A percentile compares a stretch with the other conserved stretches of the same genome.
phyloP scores from a whole-genome alignment of 2,329 filamentous ascomycete species.

The Hirsutella minnesotensis region DNA sequence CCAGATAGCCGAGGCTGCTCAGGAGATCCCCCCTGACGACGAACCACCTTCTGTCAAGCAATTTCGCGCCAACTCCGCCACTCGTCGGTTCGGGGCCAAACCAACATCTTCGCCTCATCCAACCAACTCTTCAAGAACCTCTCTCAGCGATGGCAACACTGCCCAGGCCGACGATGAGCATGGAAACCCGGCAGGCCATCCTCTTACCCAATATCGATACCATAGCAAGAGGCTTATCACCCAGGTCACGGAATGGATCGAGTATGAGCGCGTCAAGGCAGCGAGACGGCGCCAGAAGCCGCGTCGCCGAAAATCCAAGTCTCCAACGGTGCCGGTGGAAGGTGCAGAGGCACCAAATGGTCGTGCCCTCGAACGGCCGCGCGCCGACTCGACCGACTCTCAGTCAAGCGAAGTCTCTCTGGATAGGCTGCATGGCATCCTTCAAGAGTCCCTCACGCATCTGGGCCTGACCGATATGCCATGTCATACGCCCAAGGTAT shows the following conservation, averaged over 20 bases:
- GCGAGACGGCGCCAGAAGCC: conserved; percentile 18
- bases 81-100: conserved; percentile 22
- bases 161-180: conserved; percentile 17
- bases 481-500: conserved; percentile 27
- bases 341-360: conserved; percentile 5
- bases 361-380: conserved; percentile 12
- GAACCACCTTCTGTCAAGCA: conserved; percentile 18
- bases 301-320: conserved; percentile 18
- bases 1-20: conserved; percentile 43
- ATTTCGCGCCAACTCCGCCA: conserved; percentile 18
- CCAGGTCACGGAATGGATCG: conserved; percentile 74
- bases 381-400: conserved; percentile 47
- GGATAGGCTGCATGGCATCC: conserved; percentile 69
- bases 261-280: conserved; percentile 59
- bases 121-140: conserved; percentile 30
- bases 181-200: conserved; percentile 9
- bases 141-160: conserved; percentile 23
- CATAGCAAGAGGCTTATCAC: conserved; percentile 49
- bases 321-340: conserved; percentile 15
- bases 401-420: conserved; percentile 63
- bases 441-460: conserved; percentile 52
- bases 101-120: conserved; percentile 14
- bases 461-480: conserved; percentile 36
- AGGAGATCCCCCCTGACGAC: conserved; percentile 20
- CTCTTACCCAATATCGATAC: conserved; percentile 22